Base-by-base conservation (phyloP, 2,329 filamentous ascomycete genomes). In the Akanthomyces uredinophilus region DNA sequence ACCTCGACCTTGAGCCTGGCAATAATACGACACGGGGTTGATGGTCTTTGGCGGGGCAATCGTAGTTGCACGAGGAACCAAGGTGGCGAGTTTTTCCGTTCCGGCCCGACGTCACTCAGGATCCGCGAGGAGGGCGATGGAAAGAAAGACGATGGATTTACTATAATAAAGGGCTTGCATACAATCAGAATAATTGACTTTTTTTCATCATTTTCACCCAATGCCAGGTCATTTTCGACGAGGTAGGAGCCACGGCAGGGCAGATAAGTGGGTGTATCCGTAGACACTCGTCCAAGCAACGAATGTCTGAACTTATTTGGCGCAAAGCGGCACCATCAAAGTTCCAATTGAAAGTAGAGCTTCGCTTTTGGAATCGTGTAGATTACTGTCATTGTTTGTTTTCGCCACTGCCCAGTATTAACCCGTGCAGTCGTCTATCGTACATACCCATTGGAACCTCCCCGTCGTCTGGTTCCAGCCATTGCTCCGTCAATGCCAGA, bases 401-500 rank as follows among this genome's bases (percentile, higher is more conserved):
- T 68, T 83, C 77, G 65, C 91, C 90, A 75, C 88, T 82, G 54
- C 91, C 90, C 56, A 91, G 78, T 64, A 93, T 80, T 67, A 96
- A 77, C 65, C 90, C 89, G 78, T 97, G 88, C 65, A 97, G 83
- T 67, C 83, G 84, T 80, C 88, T 89, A 78, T 98, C 94, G 73
- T 89, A 85, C 64, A 84, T 80, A 67, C 87, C 87, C 71, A 89
- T 88, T 53, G 92, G 92, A 64, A 98, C 83, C 64, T 88, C 81
- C 64, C 79, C 83, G 60, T 80, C 78, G 35, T 82, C 78, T 60
- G 77, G 71, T 47, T 77, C 74, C 61, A 97, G 83, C 67, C 96
- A 79, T 76, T 99, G 95, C 78, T 98, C 92, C 67, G 85, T 83
- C 69, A 99, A 84, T 68, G 91, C 90, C 71, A 98, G 82, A 64